Evolutionary conservation across 208 protist species (phyloP).

Genomic region (Histomonas meleagridis): DNA sequence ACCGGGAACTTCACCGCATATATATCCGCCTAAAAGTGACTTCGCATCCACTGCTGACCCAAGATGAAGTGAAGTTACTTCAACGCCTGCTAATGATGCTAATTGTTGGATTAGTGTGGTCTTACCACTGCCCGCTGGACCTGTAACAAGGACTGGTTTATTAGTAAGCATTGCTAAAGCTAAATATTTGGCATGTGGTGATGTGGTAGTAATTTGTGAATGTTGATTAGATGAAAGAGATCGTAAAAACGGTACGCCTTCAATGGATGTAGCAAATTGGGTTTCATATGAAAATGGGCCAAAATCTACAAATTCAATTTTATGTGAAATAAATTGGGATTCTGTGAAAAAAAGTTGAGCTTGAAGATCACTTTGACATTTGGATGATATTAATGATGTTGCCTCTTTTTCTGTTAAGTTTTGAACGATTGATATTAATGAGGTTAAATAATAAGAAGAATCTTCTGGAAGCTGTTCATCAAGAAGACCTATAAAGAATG

Average conservation of each 20-base stretch:
- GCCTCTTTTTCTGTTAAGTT: neutral
- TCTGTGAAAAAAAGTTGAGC: neutral
- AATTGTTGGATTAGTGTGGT: conserved; percentile 41
- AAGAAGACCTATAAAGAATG: neutral
- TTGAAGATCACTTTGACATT: neutral
- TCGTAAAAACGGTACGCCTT: neutral
- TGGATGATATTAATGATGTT: neutral
- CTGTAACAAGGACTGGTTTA: conserved; percentile 40
- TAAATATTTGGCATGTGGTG: neutral
- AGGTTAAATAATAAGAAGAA: neutral
- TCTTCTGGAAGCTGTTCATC: neutral
- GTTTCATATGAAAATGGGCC: neutral
- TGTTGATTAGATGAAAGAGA: neutral
- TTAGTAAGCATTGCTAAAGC: conserved; percentile 23
- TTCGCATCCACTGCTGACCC: conserved; percentile 92
- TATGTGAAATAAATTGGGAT: neutral
- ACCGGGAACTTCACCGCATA: conserved; percentile 85
- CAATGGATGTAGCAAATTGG: neutral
- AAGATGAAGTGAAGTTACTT: conserved; percentile 55
- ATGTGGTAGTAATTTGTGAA: neutral
- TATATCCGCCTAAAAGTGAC: conserved; percentile 91
- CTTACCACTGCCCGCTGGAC: conserved; percentile 44
- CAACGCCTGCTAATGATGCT: neutral
- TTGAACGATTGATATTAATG: neutral
- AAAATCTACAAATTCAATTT: neutral